Conservation (phyloP, 805 yeast genomes). For the Metschnikowia corniflorae region DNA sequence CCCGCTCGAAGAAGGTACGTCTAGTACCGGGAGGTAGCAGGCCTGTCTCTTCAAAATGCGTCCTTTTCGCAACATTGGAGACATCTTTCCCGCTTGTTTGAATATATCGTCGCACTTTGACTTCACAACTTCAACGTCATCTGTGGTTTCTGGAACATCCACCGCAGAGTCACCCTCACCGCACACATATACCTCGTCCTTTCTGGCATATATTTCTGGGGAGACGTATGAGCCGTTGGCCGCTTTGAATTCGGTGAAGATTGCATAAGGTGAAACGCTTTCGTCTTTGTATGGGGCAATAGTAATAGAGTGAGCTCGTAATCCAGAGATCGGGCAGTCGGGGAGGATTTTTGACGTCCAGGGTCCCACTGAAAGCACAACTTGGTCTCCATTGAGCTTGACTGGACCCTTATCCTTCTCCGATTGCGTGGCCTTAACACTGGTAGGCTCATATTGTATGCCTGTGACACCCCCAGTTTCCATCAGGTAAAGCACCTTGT, state of each 20-base stretch:
- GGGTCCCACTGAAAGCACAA: constrained; percentile 89
- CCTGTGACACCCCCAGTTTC: constrained; percentile 70
- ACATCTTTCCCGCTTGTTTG: constrained; percentile 71
- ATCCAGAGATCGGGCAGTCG: constrained; percentile 90
- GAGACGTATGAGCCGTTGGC: constrained; percentile 66
- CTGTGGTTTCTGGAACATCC: constrained; percentile 90
- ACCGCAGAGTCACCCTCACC: constrained; percentile 95
- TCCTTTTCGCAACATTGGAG: constrained; percentile 68
- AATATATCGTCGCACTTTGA: constrained; percentile 87
- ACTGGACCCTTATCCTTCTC: constrained; percentile 32
- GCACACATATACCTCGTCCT: constrained; percentile 93
- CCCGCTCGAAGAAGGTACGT: constrained; percentile 88
- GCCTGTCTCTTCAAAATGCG: constrained; percentile 83
- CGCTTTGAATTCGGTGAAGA: constrained; percentile 86
- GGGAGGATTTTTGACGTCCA: constrained; percentile 93
- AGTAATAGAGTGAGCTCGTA: constrained; percentile 93
- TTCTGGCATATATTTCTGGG: constrained; percentile 93
- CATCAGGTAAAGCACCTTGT: constrained; percentile 58
- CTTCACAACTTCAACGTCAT: constrained; percentile 83
- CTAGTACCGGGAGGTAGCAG: constrained; percentile 91
- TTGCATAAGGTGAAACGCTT: constrained; percentile 84
- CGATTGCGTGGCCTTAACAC: constrained; percentile 24
- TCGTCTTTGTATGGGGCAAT: constrained; percentile 71
- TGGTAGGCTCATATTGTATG: constrained; percentile 55
- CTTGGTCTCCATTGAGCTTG: constrained; percentile 63